Evolutionary conservation across 208 protist genomes (phyloP).

Genomic region (Wallacemonas sp.): DNA sequence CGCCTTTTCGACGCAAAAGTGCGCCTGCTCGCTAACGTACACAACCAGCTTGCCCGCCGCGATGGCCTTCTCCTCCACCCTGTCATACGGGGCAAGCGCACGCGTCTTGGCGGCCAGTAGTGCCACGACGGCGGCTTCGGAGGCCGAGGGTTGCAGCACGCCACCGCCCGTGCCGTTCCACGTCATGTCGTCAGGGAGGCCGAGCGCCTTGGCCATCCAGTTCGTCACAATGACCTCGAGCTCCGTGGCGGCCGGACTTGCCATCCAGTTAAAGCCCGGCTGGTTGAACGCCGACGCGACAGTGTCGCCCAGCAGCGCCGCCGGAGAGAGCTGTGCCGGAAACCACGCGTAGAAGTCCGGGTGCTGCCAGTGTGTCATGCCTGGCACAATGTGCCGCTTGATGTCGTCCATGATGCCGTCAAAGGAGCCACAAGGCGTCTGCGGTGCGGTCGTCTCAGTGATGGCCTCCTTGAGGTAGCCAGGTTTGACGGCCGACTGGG

Average conservation of each 20-base stretch:
- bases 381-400: slow-evolving; percentile 42
- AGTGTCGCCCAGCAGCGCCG: slow-evolving; percentile 60
- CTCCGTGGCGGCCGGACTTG: slow-evolving; percentile 51
- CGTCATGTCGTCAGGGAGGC: slow-evolving; percentile 40
- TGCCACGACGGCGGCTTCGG: slow-evolving; percentile 37
- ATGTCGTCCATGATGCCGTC: slow-evolving; percentile 41
- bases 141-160: slow-evolving; percentile 55
- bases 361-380: slow-evolving; percentile 77
- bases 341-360: slow-evolving; percentile 60
- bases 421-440: slow-evolving; percentile 23
- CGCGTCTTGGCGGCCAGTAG: slow-evolving; percentile 50
- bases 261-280: slow-evolving; percentile 65
- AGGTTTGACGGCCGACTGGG: slow-evolving; percentile 36
- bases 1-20: slow-evolving; percentile 61
- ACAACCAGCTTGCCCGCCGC: slow-evolving; percentile 34
- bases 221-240: slow-evolving; percentile 66
- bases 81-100: slow-evolving; percentile 14
- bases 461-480: slow-evolving; percentile 43
- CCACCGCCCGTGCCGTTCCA: slow-evolving; percentile 41
- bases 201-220: slow-evolving; percentile 46
- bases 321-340: slow-evolving; percentile 45
- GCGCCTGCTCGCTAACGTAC: slow-evolving; percentile 49
- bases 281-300: slow-evolving; percentile 41
- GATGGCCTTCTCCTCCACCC: slow-evolving; percentile 17
- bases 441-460: slow-evolving; percentile 16